Evolutionary conservation across 2,329 filamentous ascomycete species (phyloP), one percentile per base, ranked within the genome.

Genomic region (Teratosphaeria pseudoeucalypti): DNA sequence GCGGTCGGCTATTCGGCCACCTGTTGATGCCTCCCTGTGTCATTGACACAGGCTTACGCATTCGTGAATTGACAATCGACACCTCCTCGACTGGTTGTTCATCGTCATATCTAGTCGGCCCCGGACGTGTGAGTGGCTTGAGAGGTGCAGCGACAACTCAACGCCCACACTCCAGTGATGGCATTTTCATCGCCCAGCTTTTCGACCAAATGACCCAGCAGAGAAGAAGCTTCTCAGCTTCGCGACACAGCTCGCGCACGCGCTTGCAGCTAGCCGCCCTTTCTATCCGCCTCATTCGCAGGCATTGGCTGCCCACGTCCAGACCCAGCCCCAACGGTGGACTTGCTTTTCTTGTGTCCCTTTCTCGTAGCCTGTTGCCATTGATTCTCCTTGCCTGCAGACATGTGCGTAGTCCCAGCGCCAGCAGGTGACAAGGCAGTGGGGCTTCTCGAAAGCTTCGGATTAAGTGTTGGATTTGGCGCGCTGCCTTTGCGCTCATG

Each of bases 251-350:
- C 43, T 23, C 6, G 43, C 43, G 43, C 43, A 23, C 6, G 43
- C 43, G n/a, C n/a, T 6, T 6, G 23, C 9, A 49, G 19, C 34
- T 55, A 62, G 52, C 60, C 60, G n/a, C 60, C 60, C 34, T 78
- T 77, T 34, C 76, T 69, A 56, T 78, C 75, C 39, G 72, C 70
- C 56, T 73, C 68, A 62, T 75, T 74, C 6, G 66, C 69, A 34
- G 76, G 74, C 56, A 77, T 59, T 2, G 72, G 69, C 62, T 78
- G 75, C 9, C 74, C 64, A 63, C 62, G 60, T 16, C 64, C 58
- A 63, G 70, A 57, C 19, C 37, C 43, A 39, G 39, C 52, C 14
- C 23, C 32, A 10, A 60, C 62, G 23, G 57, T 60, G 19, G 65
- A 65, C 56, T 72, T 71, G 56, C 61, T 68, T 61, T 69, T 70